Base-by-base conservation (phyloP, 768 basidiomycete genomes). In the Mycena epipterygia region DNA sequence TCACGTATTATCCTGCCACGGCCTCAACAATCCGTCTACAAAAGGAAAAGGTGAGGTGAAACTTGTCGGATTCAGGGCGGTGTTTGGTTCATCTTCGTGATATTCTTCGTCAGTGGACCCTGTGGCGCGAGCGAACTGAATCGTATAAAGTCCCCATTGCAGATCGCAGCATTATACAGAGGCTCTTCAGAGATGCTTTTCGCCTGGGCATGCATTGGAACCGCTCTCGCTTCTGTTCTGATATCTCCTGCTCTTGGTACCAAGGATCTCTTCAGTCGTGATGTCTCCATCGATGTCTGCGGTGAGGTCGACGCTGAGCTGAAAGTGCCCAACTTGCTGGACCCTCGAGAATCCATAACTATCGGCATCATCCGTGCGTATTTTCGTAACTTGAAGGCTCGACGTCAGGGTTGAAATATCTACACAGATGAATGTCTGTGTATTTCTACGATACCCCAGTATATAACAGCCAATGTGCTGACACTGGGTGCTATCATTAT, bases 391-490 rank as follows among this genome's bases (percentile, higher is more conserved):
- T 17, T 42, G 8, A 51, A 29, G 21, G 12, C 13, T 56, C 16
- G 39, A 48, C 9, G n/a, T n/a, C n/a, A n/a, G n/a, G 19, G 17
- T 46, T 9, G 69, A 32, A 53, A 41, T 25, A 42, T 42, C 53
- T 19, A 0, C 13, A 61, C 71, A 87, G 86, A 81, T 44, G 74
- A 80, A 4, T 89, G 88, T 55, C 72, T 87, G 35, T 89, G 88
- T 68, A 33, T 84, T 19, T 84, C 86, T 19, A 77, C 64, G 9
- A 64, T 88, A 33, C 80, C 82, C 0, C 61, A 61, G 29, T 83
- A 85, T 70, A 57, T 87, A 5, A 25, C 75, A 8, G 78, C 80
- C 8, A 81, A 85, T 59, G 9, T 71, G 0, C 52, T 82, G n/a
- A 77, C 80, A 7, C 67, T 78, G 12, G 53, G 75, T 25, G 84